Percentiles rank a stretch among this genome's conserved stretches.
Evolutionary conservation across 345 rosid genomes (phyloP).

Genomic region (Eucalyptus pauciflora): DNA sequence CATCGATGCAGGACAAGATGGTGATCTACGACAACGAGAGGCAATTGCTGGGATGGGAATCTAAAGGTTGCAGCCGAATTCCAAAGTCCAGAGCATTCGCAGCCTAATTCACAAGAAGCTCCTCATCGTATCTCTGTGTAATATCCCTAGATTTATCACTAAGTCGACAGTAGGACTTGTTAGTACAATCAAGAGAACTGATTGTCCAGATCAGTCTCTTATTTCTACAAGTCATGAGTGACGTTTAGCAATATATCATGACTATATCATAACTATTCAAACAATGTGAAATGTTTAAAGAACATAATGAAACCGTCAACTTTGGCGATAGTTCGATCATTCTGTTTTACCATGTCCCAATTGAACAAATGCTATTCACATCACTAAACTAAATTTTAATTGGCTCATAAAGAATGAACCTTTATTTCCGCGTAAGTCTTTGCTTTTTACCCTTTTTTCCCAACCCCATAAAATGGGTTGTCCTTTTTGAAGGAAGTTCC

Average conservation of each 20-base stretch:
- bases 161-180: no score
- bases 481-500: neutral
- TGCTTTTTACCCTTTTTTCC: neutral
- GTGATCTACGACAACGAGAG: constrained; percentile 73
- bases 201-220: no score
- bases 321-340: no score
- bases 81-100: neutral
- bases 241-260: no score
- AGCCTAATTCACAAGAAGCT: neutral
- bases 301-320: no score
- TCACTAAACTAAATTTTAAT: neutral
- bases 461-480: neutral
- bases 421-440: neutral
- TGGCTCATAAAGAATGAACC: neutral
- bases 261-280: no score
- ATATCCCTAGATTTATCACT: no score
- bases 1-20: constrained; percentile 85
- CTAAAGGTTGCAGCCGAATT: neutral
- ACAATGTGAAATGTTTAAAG: no score
- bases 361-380: neutral
- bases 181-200: no score
- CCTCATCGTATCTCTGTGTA: neutral
- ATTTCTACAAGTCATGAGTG: no score
- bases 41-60: constrained; percentile 61
- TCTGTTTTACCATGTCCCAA: no score